These are phyloP conservation scores for Cubamyces sp. DNA, from an alignment of 768 basidiomycete genomes.

Conservation along the genomic window DNA sequence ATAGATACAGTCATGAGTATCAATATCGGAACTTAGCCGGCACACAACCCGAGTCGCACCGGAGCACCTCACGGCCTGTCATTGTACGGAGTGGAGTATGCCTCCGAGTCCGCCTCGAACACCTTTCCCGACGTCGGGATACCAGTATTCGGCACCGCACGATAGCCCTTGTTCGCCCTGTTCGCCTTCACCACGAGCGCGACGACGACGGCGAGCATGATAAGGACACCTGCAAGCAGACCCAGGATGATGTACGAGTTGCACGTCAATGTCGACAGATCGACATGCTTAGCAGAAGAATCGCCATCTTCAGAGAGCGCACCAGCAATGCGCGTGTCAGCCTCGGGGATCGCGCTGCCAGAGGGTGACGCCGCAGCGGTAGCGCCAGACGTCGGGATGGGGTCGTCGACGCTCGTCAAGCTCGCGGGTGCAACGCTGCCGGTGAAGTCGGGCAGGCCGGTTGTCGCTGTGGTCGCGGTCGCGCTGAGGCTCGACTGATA, in stretches of 20 bases:
- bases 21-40: too few relatives aligned
- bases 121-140: neutral
- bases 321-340: neutral
- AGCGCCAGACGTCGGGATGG: neutral
- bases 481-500: neutral
- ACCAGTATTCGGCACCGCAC: neutral
- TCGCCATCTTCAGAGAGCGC: neutral
- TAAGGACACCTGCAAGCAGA: slow-evolving; percentile 16
- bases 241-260: slow-evolving; percentile 21
- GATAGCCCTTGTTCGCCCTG: slow-evolving; percentile 6
- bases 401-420: neutral
- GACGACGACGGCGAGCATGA: slow-evolving; percentile 10
- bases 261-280: slow-evolving; percentile 6
- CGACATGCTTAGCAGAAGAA: neutral
- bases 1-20: too few relatives aligned
- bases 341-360: neutral
- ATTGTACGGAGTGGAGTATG: too few relatives aligned
- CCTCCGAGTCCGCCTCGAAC: neutral
- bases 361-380: neutral
- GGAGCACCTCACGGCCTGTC: too few relatives aligned
- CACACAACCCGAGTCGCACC: too few relatives aligned
- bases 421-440: neutral
- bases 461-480: neutral
- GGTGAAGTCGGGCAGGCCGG: neutral
- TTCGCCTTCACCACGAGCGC: neutral